phyloP scores from a whole-genome alignment of 225 moss, liverwort and hornwort species.

The Ulota crispa region DNA sequence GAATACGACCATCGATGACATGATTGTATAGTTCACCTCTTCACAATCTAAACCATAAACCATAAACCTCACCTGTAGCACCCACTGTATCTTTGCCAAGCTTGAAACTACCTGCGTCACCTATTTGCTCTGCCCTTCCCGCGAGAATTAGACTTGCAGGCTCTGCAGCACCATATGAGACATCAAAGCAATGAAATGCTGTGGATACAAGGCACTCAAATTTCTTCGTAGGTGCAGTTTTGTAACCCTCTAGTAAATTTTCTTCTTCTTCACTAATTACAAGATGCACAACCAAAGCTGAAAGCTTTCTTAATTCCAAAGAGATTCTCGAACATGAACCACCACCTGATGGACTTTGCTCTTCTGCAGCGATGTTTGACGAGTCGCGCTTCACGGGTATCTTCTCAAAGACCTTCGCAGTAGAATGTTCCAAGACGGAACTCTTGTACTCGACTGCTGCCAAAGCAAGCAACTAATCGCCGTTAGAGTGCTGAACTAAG shows the following conservation, averaged over 20 bases:
- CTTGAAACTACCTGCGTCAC: background rate
- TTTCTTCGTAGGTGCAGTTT: background rate
- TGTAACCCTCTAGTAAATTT: background rate
- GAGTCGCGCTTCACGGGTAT: background rate
- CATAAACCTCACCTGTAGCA: background rate
- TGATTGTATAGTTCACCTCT: background rate
- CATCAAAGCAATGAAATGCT: background rate
- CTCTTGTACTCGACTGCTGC: background rate
- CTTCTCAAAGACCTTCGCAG: background rate
- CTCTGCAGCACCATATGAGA: background rate
- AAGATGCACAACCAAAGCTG: background rate
- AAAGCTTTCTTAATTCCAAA: background rate
- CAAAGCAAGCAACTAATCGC: background rate
- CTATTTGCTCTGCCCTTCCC: background rate
- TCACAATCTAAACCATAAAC: background rate
- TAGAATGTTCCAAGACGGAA: background rate
- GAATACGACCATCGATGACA: background rate
- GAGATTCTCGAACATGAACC: background rate
- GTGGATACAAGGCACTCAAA: background rate
- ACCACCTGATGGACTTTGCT: background rate
- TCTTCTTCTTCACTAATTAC: background rate
- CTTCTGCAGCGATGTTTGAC: background rate
- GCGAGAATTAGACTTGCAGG: background rate
- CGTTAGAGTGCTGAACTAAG: background rate
- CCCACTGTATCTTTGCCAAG: background rate